Conservation (phyloP, 2,329 filamentous ascomycete species). For the Fusarium ramigenum region DNA sequence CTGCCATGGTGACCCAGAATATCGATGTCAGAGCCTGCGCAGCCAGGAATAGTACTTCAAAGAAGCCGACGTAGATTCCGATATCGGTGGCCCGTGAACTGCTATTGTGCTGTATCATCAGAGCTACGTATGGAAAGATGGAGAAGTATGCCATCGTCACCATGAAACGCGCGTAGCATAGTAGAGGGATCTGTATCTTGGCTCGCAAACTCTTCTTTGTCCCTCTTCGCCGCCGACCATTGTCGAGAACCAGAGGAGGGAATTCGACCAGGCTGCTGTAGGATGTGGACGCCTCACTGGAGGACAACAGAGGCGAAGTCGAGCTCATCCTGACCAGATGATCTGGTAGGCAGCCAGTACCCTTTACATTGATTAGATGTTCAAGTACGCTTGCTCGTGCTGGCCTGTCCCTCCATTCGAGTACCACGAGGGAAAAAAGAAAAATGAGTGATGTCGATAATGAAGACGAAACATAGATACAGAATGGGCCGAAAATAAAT, state of each 20-base stretch:
- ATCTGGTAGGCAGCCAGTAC: neutral
- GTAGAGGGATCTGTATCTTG: neutral
- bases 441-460: neutral
- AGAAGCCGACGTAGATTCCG: neutral
- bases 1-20: neutral
- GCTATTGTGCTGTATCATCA: neutral
- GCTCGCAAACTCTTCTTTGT: neutral
- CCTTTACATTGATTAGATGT: neutral
- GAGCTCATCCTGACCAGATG: neutral
- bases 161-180: neutral
- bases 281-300: neutral
- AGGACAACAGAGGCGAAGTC: neutral
- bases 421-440: neutral
- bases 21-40: neutral
- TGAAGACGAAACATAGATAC: accelerated
- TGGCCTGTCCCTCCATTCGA: neutral
- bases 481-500: neutral
- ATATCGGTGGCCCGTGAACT: neutral
- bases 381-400: neutral
- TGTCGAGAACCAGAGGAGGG: neutral
- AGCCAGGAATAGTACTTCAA: neutral
- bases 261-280: neutral
- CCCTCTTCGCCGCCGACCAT: neutral
- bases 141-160: neutral
- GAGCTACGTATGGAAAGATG: neutral